Percentiles rank a stretch among this genome's conserved stretches.
Evolutionary conservation across 2,329 filamentous ascomycete species (phyloP).

Genomic region (Massarina eburnea): DNA sequence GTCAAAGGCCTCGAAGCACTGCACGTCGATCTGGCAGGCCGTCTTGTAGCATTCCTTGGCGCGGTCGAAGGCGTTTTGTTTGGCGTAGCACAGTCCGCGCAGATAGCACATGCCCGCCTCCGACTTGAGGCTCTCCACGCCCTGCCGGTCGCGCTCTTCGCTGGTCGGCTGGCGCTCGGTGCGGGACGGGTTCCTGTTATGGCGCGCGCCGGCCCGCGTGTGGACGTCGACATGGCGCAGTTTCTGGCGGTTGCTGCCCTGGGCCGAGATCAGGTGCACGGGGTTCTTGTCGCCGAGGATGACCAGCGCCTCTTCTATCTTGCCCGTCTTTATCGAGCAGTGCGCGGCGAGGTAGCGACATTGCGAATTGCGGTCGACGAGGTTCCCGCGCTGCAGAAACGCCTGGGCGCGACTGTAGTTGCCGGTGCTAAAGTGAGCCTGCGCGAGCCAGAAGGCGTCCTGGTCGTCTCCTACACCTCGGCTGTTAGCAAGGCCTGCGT

Average conservation of each 20-base stretch:
- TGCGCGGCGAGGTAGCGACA: slow-evolving; percentile 92
- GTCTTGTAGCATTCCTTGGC: slow-evolving; percentile 99
- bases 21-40: slow-evolving; percentile 92
- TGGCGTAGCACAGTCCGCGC: slow-evolving; percentile 89
- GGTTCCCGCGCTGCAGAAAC: slow-evolving; percentile 80
- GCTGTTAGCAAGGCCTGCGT: slow-evolving; percentile 15
- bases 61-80: slow-evolving; percentile 94
- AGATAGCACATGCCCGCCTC: slow-evolving; percentile 98
- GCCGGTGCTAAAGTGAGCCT: slow-evolving; percentile 92
- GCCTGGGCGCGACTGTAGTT: slow-evolving; percentile 92
- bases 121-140: slow-evolving; percentile 75
- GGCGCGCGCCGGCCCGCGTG: slow-evolving; percentile 49
- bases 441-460: slow-evolving; percentile 97
- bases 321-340: slow-evolving; percentile 88
- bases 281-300: slow-evolving; percentile 92
- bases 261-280: slow-evolving; percentile 76
- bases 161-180: slow-evolving; percentile 58
- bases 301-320: slow-evolving; percentile 83
- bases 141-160: slow-evolving; percentile 67
- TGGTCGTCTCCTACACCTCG: slow-evolving; percentile 73
- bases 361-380: slow-evolving; percentile 77
- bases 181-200: slow-evolving; percentile 48
- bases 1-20: slow-evolving; percentile 97
- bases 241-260: slow-evolving; percentile 68
- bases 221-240: slow-evolving; percentile 65